Base-by-base conservation (phyloP, 306 rosid genomes). In the Rosa chinensis region DNA sequence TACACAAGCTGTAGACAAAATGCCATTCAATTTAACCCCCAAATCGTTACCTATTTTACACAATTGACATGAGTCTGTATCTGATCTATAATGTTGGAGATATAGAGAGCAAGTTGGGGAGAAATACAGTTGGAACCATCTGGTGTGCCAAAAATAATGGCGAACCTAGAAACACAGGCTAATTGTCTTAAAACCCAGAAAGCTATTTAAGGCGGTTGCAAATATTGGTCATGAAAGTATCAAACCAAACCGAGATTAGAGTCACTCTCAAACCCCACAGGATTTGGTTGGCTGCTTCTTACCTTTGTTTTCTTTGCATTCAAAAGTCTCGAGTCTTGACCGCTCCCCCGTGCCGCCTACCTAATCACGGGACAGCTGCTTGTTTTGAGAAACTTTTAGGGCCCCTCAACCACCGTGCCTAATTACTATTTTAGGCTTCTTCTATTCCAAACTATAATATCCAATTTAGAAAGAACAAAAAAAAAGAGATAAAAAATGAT, bases 241-340 rank as follows among this genome's bases (percentile, higher is more conserved):
- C 21, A 6, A 20, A 53, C 25, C 70, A 43, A 79, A 47, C 64
- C 71, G 39, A 17, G 39, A 14, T 21, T 32, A 17, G 5, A 35
- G 66, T 58, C 55, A 1, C 42, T 9, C 5, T 74, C 78, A 58
- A 25, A 61, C 32, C 49, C 74, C 78, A 73, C 68, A 23, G 77
- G 77, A 76, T 64, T 75, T 21, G 14, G 70, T 68, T 21, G 77
- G 56, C 76, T 75, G 71, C 35, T 58, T 58, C 6, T 21, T 21
- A 12, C 64, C 64, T 10, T 21, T 21, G 64, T 44, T 55, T 74
- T 18, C 45, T 32, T 11, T 64, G n/a, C 39, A 2, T 3, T 58
- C 32, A 1, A 58, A 44, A 21, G 14, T 58, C 64, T 58, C 64
- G 35, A 45, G 25, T n/a, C 16, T 48, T 64, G 58, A 40, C 66